Base-by-base conservation (phyloP, 139 green algal genomes). In the Chlorella vulgaris region DNA sequence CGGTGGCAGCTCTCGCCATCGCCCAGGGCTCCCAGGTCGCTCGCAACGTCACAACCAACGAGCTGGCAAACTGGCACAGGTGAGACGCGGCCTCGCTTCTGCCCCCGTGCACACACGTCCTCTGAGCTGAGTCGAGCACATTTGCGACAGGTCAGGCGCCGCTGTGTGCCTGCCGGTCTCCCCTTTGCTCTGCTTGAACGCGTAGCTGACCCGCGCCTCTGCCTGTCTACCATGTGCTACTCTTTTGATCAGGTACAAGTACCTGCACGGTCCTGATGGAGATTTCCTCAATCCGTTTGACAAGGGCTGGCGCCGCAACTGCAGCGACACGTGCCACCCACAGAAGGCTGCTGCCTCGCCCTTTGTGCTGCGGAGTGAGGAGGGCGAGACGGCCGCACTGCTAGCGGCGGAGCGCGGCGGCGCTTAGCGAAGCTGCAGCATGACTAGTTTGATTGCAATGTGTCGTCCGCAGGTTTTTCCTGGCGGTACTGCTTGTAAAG, bases 31-130 rank as follows among this genome's bases (percentile, higher is more conserved):
- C 36, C 33, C 90, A 94, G 76, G 90, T 98, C 10, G 83, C 84
- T 10, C 88, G 89, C 50, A 99, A 99, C 85, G 84, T 98, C 26
- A 99, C 96, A 7, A 99, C 96, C 40, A 99, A 99, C 78, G 96
- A 99, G 85, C 85, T 98, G 40, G 91, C 94, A 19, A 99, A 99
- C 89, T 96, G 92, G 92, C 92, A 97, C 83, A 78, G 94, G 77
- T 91, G 84, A 69, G 76, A n/a, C n/a, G 19, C 29, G 7, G 62
- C 62, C 7, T 5, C 29, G n/a, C 62, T 7, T 29, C 62, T 40
- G 4, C 29, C 4, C 62, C 29, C n/a, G 7, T 29, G 4, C 62
- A 22, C 29, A 7, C 62, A 6, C 7, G 6, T 7, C n/a, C 62
- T 28, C 7, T 29, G 6, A n/a, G 29, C 31, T 18, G 39, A 29